These are phyloP conservation scores for Lepidium sativum DNA, from an alignment of 345 rosid species.

Conservation along the genomic window DNA sequence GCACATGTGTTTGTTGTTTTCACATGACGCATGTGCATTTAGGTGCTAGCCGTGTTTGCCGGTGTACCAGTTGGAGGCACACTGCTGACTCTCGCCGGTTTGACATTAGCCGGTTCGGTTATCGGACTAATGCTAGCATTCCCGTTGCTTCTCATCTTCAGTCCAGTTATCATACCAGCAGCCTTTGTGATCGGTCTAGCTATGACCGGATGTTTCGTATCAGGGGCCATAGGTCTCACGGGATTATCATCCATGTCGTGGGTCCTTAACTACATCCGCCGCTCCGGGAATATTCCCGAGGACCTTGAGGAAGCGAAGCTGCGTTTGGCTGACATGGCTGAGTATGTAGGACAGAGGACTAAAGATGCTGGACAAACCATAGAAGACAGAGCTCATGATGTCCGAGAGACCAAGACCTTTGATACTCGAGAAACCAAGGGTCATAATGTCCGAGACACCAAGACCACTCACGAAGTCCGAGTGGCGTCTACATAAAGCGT, in stretches of 20 bases:
- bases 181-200: slow-evolving; percentile 45
- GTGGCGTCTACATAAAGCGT: slow-evolving; percentile 13
- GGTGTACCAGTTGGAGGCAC: slow-evolving; percentile 53
- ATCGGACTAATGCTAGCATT: slow-evolving; percentile 52
- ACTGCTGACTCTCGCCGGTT: slow-evolving; percentile 55
- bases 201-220: slow-evolving; percentile 47
- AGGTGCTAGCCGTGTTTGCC: slow-evolving; percentile 44
- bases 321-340: slow-evolving; percentile 35
- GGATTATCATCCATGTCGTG: slow-evolving; percentile 60
- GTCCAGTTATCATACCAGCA: slow-evolving; percentile 78
- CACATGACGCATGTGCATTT: slow-evolving; percentile 10
- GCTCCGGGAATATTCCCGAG: slow-evolving; percentile 28
- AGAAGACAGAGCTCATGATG: slow-evolving; percentile 50
- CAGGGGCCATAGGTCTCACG: slow-evolving; percentile 67
- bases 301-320: slow-evolving; percentile 46
- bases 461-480: slow-evolving; percentile 26
- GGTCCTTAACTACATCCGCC: slow-evolving; percentile 36
- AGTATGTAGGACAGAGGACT: slow-evolving; percentile 51
- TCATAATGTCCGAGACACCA: slow-evolving; percentile 13
- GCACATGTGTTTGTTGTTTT: background rate
- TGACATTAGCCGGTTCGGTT: slow-evolving; percentile 54
- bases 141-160: slow-evolving; percentile 59
- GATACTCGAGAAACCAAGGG: slow-evolving; percentile 19
- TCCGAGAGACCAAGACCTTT: slow-evolving; percentile 13
- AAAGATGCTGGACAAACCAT: slow-evolving; percentile 55